phyloP scores from a whole-genome alignment of 345 rosid genomes.

The Camelina sativa region DNA sequence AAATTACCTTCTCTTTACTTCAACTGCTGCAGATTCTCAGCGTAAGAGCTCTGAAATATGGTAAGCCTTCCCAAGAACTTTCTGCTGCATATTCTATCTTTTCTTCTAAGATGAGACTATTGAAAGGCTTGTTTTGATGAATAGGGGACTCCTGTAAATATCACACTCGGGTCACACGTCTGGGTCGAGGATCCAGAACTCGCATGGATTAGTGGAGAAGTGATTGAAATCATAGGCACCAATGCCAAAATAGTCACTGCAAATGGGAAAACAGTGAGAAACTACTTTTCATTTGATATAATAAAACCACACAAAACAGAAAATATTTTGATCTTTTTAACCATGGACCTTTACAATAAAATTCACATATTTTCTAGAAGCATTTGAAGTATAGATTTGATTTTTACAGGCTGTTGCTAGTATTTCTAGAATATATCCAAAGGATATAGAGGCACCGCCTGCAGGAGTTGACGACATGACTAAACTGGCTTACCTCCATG shows the following conservation, averaged over 20 bases:
- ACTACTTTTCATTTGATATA: slow-evolving; percentile 19
- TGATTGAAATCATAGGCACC: slow-evolving; percentile 55
- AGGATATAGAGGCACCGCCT: slow-evolving; percentile 63
- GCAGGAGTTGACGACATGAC: slow-evolving; percentile 78
- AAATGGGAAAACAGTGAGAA: slow-evolving; percentile 53
- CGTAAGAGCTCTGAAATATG: slow-evolving; percentile 39
- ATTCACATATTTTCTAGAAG: background rate
- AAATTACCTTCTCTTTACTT: slow-evolving; percentile 11
- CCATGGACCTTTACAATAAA: slow-evolving; percentile 2
- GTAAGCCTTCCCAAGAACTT: slow-evolving; percentile 40
- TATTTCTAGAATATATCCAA: slow-evolving; percentile 57
- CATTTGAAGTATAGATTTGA: background rate
- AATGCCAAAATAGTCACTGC: slow-evolving; percentile 49
- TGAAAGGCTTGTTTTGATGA: slow-evolving; percentile 26
- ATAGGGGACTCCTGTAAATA: slow-evolving; percentile 61
- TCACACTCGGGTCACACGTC: slow-evolving; percentile 65
- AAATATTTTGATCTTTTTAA: background rate
- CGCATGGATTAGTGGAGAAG: slow-evolving; percentile 68
- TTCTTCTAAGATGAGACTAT: slow-evolving; percentile 18
- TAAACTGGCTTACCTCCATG: slow-evolving; percentile 69
- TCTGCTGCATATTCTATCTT: slow-evolving; percentile 20
- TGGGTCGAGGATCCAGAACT: slow-evolving; percentile 65
- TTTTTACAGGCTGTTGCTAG: slow-evolving; percentile 52
- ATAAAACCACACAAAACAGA: slow-evolving; percentile 9
- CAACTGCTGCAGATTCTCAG: slow-evolving; percentile 25